A percentile compares a stretch with the other conserved stretches of the same genome.
These are phyloP conservation scores for Curvularia hawaiiensis DNA, from an alignment of 2,329 filamentous ascomycete species.

Conservation along the genomic window DNA sequence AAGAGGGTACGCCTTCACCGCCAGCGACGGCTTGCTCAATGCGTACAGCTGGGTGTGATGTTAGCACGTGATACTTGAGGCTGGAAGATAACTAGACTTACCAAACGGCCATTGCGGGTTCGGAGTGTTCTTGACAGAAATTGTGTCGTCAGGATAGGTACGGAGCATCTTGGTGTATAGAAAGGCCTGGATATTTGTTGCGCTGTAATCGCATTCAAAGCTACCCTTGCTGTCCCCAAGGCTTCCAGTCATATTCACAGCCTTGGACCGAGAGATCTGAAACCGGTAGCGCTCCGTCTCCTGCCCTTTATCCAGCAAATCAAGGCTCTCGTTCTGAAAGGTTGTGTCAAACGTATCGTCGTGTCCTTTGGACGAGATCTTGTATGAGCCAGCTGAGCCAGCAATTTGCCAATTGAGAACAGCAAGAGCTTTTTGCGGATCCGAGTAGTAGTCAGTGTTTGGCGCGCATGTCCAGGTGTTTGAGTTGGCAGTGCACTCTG, in stretches of 20 bases:
- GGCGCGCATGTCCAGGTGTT: constrained; percentile 68
- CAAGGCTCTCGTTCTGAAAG: constrained; percentile 60
- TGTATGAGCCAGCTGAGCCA: constrained; percentile 49
- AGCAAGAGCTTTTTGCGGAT: constrained; percentile 50
- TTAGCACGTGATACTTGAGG: constrained; percentile 10
- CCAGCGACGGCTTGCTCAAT: constrained; percentile 58
- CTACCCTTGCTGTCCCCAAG: constrained; percentile 53
- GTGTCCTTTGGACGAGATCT: constrained; percentile 59
- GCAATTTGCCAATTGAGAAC: constrained; percentile 68
- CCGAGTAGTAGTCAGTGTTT: constrained; percentile 56
- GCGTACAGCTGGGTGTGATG: constrained; percentile 53
- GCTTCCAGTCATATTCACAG: constrained; percentile 55
- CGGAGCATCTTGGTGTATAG: constrained; percentile 63
- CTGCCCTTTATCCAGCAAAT: constrained; percentile 55
- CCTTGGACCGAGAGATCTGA: constrained; percentile 58
- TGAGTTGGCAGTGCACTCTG: constrained; percentile 63
- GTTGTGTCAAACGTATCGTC: constrained; percentile 61
- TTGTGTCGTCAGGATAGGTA: constrained; percentile 44
- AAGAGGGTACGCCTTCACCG: constrained; percentile 59
- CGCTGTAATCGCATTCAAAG: constrained; percentile 63
- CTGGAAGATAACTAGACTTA: constrained; percentile 17
- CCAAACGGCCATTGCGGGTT: constrained; percentile 45
- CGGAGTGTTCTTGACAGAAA: constrained; percentile 33
- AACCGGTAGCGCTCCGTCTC: constrained; percentile 64
- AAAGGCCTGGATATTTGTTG: constrained; percentile 61